These are phyloP conservation scores for Linnemannia schmuckeri DNA, from an alignment of 192 early-diverging fungal genomes.

Conservation along the genomic window DNA sequence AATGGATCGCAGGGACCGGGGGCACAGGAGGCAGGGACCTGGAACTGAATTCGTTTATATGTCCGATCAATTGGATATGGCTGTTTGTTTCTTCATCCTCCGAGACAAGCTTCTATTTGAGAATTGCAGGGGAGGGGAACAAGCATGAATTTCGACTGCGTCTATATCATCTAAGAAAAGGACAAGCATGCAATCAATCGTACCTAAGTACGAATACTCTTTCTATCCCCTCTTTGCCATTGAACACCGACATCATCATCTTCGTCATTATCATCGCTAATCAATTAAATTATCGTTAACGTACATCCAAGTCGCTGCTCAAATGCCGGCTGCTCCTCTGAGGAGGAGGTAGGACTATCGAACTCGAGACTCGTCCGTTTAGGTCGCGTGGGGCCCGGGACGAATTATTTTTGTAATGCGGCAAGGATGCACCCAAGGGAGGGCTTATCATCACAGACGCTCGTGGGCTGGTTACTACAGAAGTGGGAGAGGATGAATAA, in stretches of 20 bases:
- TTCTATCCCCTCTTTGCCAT: not conserved
- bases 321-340: slow-evolving; percentile 15
- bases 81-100: slow-evolving; percentile 37
- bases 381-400: slow-evolving; percentile 7
- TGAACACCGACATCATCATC: not conserved
- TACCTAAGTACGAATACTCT: not conserved
- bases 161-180: slow-evolving; percentile 9
- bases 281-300: not conserved
- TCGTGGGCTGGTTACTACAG: not conserved
- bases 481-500: not conserved
- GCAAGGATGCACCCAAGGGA: not conserved
- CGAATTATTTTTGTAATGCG: not conserved
- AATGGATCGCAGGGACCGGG: slow-evolving; percentile 1
- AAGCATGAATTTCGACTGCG: not conserved
- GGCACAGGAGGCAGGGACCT: slow-evolving; percentile 41
- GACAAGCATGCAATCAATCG: not conserved
- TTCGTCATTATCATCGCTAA: not conserved
- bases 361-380: slow-evolving; percentile 30
- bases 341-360: slow-evolving; percentile 39
- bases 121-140: not conserved
- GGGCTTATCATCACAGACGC: not conserved
- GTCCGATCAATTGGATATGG: slow-evolving; percentile 43
- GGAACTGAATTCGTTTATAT: slow-evolving; percentile 28
- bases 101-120: slow-evolving; percentile 15
- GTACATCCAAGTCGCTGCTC: slow-evolving; percentile 48